Evolutionary conservation across 352 stramenopile species (phyloP), one percentile per base, ranked within the genome.

Genomic region (Elongisporangium anandrum): DNA sequence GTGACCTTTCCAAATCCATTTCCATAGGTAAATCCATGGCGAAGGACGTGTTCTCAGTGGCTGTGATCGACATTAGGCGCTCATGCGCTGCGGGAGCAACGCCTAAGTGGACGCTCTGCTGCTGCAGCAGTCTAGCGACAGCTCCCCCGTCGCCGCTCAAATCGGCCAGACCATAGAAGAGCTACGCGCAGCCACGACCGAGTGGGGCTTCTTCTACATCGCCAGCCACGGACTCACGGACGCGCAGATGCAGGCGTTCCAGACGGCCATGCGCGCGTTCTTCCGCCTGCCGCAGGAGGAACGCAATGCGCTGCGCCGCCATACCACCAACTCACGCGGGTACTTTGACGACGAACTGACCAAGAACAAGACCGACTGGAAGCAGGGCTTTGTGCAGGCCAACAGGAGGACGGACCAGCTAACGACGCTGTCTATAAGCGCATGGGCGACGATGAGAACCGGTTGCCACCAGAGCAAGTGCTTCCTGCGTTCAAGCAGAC

Each of bases 341-440:
- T 98, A 90, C 68, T 97, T 97, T 72, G 89, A 98, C 62, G 83
- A 96, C 63, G 95, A 98, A 64, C 72, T 98, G 29, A 98, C 94
- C 45, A 98, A 98, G 75, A 89, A 96, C 68, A 92, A 85, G 56
- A 75, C 69, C 22, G 94, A 98, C 72, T 97, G 88, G 88, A 98
- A 98, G 53, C 83, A 97, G 64, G 74, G 66, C 12, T 73, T 97
- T 15, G 92, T 51, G 65, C 68, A 16, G 75, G 75, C 1, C 68
- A 20, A 1, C 63, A 79, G 13, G 73, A 86, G 17, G 74, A 86
- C 26, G 68, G 61, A 2, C 50, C 68, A 1, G 68, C 82, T 6
- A 62, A 88, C 19, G 63, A 79, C 47, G 48, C 59, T 9, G 58
- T 64, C 23, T 57, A 72, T 45, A 88, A 92, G 71, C 69, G 80